phyloP scores from a whole-genome alignment of 441 rosid genomes.

The Gossypium lobatum region DNA sequence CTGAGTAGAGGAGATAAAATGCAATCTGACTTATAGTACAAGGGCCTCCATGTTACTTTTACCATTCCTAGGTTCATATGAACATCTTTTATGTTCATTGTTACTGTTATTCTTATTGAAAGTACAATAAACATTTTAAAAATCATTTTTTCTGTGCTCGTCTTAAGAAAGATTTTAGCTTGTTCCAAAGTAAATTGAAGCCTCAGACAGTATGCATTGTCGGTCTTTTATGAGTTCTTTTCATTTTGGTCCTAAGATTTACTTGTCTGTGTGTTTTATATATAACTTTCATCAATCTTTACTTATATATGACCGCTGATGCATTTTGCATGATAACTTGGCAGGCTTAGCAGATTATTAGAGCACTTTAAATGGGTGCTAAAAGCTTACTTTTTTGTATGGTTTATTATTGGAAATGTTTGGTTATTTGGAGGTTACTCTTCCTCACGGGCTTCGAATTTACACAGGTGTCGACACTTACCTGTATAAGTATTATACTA shows the following conservation, averaged over 20 bases:
- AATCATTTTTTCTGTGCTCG: neutral
- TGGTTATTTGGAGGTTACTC: slow-evolving; percentile 14
- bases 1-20: too few species aligned
- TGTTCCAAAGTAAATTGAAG: neutral
- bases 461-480: neutral
- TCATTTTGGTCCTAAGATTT: neutral
- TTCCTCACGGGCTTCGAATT: neutral
- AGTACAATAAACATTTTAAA: neutral
- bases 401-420: slow-evolving; percentile 8
- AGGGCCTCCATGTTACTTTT: too few species aligned
- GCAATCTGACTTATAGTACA: too few species aligned
- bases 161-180: neutral
- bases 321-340: slow-evolving; percentile 5
- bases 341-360: slow-evolving; percentile 7
- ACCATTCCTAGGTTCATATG: neutral
- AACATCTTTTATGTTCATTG: neutral
- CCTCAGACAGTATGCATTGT: neutral
- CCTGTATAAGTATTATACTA: neutral
- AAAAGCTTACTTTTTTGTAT: slow-evolving; percentile 4
- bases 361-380: neutral
- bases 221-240: neutral
- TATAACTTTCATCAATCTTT: neutral
- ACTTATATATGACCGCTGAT: neutral
- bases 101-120: neutral
- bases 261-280: neutral